Percentiles rank a stretch among this genome's conserved stretches.
These are phyloP conservation scores for Lactarius deliciosus DNA, from an alignment of 768 basidiomycete genomes.

Conservation along the genomic window DNA sequence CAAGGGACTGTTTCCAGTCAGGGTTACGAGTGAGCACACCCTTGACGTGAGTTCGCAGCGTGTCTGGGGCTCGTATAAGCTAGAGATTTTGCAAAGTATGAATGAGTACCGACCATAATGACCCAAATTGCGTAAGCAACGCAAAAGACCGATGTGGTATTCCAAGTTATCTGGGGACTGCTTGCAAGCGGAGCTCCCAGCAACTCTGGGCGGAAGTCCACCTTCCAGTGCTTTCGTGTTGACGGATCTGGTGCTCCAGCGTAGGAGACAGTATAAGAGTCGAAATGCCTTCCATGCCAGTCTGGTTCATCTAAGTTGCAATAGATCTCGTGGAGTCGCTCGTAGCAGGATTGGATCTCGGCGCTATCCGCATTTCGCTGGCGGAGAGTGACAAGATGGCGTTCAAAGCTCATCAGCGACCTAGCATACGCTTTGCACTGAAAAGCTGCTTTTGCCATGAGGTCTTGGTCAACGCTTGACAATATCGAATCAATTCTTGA, in stretches of 20 bases:
- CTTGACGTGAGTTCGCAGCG: constrained; percentile 88
- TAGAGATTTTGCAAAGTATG: background rate
- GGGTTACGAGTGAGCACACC: constrained; percentile 86
- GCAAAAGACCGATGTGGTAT: constrained; percentile 84
- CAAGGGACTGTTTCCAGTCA: constrained; percentile 74
- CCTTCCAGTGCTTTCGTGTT: constrained; percentile 93
- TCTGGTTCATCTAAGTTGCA: constrained; percentile 96
- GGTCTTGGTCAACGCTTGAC: constrained; percentile 76
- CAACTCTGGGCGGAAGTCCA: constrained; percentile 99
- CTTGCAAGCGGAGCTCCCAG: constrained; percentile 96
- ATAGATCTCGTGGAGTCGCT: constrained; percentile 93
- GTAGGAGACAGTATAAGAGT: constrained; percentile 84
- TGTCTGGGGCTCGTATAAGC: constrained; percentile 55
- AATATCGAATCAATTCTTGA: constrained; percentile 76
- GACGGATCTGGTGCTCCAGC: constrained; percentile 92
- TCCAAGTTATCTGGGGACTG: constrained; percentile 86
- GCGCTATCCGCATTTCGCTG: constrained; percentile 40
- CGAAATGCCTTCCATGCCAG: constrained; percentile 98
- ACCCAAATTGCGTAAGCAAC: constrained; percentile 90
- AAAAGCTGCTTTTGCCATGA: constrained; percentile 92
- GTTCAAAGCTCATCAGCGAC: constrained; percentile 93
- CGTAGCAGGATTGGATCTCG: constrained; percentile 73
- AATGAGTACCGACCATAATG: constrained; percentile 77
- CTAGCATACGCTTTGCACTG: constrained; percentile 94
- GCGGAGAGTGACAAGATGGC: constrained; percentile 61